Evolutionary conservation across 345 rosid species (phyloP).

Genomic region (Syzygium aqueum): DNA sequence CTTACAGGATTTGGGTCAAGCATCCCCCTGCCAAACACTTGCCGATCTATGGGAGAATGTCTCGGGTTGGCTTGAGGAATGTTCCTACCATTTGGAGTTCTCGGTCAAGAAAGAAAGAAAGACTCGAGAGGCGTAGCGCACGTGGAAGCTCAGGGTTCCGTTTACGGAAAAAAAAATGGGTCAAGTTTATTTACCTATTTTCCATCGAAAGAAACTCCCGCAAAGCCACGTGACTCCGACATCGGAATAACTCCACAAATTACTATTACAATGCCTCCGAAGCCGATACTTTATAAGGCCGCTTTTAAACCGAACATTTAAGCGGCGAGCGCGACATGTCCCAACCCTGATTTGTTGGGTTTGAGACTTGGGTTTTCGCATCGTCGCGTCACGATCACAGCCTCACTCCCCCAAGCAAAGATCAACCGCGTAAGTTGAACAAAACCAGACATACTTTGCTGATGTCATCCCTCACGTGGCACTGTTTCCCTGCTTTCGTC

Average conservation of each 20-base stretch:
- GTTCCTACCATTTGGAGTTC: neutral
- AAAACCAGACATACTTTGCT: fast-evolving
- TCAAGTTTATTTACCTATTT: too few species aligned
- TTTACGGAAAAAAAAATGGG: neutral
- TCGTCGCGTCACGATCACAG: neutral
- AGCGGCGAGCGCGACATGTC: neutral
- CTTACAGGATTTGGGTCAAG: neutral
- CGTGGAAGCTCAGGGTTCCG: neutral
- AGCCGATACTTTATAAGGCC: neutral
- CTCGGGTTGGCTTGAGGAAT: fast-evolving
- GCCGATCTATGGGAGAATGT: neutral
- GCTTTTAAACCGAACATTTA: neutral
- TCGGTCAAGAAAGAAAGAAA: neutral
- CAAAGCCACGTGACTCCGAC: fast-evolving
- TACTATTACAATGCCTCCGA: neutral
- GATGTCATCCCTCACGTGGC: neutral
- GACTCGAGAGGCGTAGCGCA: neutral
- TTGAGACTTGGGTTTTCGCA: neutral
- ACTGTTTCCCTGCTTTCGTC: neutral
- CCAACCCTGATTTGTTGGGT: fast-evolving
- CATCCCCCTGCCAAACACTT: fast-evolving
- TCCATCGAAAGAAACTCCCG: neutral
- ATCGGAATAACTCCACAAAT: neutral
- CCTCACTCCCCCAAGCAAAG: neutral
- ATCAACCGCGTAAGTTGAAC: neutral